Evolutionary conservation across 2,329 filamentous ascomycete genomes (phyloP).

Genomic region (Ceratocystiopsis minuta): DNA sequence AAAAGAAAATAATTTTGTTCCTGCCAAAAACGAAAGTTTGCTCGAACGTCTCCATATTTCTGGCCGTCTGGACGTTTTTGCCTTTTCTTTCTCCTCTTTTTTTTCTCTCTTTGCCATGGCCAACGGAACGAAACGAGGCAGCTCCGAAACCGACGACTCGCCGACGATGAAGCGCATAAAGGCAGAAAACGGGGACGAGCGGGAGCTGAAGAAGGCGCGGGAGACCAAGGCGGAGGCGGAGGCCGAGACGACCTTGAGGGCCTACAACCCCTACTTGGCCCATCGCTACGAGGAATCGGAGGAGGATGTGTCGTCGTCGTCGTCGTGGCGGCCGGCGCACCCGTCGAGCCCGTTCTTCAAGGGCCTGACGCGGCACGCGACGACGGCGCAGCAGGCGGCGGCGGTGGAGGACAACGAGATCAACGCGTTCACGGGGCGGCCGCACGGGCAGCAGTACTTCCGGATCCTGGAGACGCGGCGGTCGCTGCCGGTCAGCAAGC

Average conservation of each 20-base stretch:
- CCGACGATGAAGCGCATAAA: constrained; percentile 17
- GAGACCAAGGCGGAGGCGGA: not conserved
- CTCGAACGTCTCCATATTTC: not conserved
- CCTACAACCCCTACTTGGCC: constrained; percentile 72
- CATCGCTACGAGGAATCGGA: constrained; percentile 46
- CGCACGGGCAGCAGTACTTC: constrained; percentile 73
- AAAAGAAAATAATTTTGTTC: not conserved
- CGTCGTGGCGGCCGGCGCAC: not conserved
- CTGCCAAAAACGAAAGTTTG: not conserved
- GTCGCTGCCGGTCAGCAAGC: constrained; percentile 78
- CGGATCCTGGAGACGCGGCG: constrained; percentile 70
- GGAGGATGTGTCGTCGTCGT: constrained; percentile 16
- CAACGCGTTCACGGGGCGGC: constrained; percentile 70
- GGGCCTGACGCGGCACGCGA: constrained; percentile 58
- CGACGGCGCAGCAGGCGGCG: constrained; percentile 57
- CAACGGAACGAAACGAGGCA: constrained; percentile 2
- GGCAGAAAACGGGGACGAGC: constrained; percentile 6
- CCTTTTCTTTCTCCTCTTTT: not conserved
- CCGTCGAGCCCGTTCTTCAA: constrained; percentile 33
- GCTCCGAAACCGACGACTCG: constrained; percentile 10
- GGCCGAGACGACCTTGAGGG: constrained; percentile 5
- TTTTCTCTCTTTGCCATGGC: constrained; percentile 3
- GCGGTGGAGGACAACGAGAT: constrained; percentile 60
- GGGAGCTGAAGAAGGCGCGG: constrained; percentile 4
- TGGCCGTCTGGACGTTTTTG: not conserved